Conservation (phyloP, 2,329 filamentous ascomycete species). For the Ophiocordyceps camponoti-rufipedis region DNA sequence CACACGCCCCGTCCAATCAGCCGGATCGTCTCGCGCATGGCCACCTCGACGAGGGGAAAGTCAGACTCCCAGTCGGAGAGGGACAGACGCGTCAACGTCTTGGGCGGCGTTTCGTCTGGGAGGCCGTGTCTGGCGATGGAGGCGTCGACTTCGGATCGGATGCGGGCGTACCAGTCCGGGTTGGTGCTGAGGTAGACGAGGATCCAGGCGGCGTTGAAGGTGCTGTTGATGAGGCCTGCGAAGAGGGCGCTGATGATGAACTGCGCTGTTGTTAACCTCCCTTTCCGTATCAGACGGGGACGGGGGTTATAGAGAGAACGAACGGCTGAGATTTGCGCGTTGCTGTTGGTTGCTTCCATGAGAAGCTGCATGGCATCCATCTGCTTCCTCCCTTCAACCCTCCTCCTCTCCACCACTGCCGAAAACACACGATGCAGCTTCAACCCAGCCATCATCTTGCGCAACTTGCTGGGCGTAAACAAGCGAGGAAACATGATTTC, state of each 20-base stretch:
- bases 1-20: constrained; percentile 26
- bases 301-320: neutral
- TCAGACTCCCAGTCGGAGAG: constrained; percentile 36
- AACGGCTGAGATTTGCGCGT: constrained; percentile 23
- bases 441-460: constrained; percentile 23
- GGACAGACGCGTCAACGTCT: constrained; percentile 23
- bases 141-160: constrained; percentile 26
- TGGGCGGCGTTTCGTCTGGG: constrained; percentile 11
- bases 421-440: constrained; percentile 29
- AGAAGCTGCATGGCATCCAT: constrained; percentile 34
- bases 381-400: constrained; percentile 18
- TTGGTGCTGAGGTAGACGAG: constrained; percentile 28
- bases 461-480: constrained; percentile 22
- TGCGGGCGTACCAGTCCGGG: constrained; percentile 23
- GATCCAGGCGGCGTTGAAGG: constrained; percentile 34
- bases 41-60: constrained; percentile 32
- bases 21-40: constrained; percentile 34
- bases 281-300: neutral
- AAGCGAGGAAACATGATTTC: constrained; percentile 34
- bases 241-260: constrained; percentile 36
- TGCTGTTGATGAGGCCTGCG: constrained; percentile 38
- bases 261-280: constrained; percentile 5
- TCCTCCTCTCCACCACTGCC: constrained; percentile 25
- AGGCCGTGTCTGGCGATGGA: constrained; percentile 23
- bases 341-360: constrained; percentile 29